phyloP scores from a whole-genome alignment of 805 yeast genomes.

The Nakazawaea molendinolei region DNA sequence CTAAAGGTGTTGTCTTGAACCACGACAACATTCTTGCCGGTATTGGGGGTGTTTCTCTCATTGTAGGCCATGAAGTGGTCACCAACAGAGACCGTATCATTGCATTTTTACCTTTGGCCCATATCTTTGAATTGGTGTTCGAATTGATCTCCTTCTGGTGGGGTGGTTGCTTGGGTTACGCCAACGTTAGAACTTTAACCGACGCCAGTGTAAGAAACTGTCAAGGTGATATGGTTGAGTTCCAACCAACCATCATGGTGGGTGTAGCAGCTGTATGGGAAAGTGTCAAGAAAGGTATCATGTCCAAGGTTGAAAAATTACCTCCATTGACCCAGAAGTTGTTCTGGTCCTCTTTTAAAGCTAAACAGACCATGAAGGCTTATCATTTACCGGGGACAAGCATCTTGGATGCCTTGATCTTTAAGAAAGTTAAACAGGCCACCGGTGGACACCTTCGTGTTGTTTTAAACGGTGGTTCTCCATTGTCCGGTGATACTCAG shows the following conservation, averaged over 20 bases:
- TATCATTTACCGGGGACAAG: slow-evolving; percentile 72
- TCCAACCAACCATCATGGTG: slow-evolving; percentile 90
- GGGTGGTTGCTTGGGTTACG: slow-evolving; percentile 91
- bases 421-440: slow-evolving; percentile 85
- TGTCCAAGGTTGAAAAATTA: slow-evolving; percentile 62
- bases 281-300: slow-evolving; percentile 85
- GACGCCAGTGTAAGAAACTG: slow-evolving; percentile 79
- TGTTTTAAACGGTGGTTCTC: slow-evolving; percentile 88
- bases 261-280: slow-evolving; percentile 99
- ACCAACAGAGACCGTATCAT: slow-evolving; percentile 62
- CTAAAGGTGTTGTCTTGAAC: slow-evolving; percentile 73
- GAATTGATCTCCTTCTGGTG: slow-evolving; percentile 77
- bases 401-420: slow-evolving; percentile 64
- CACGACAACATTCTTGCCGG: slow-evolving; percentile 75
- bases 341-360: slow-evolving; percentile 82
- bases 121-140: slow-evolving; percentile 86
- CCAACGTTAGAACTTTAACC: slow-evolving; percentile 84
- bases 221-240: slow-evolving; percentile 78
- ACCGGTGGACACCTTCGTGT: slow-evolving; percentile 85
- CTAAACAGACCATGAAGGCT: slow-evolving; percentile 57
- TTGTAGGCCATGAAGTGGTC: slow-evolving; percentile 47
- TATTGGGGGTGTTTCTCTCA: slow-evolving; percentile 70
- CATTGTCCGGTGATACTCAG: slow-evolving; percentile 77
- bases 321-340: slow-evolving; percentile 66
- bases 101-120: slow-evolving; percentile 92